phyloP scores from a whole-genome alignment of 2,329 filamentous ascomycete genomes.

The Basipetospora sp. region DNA sequence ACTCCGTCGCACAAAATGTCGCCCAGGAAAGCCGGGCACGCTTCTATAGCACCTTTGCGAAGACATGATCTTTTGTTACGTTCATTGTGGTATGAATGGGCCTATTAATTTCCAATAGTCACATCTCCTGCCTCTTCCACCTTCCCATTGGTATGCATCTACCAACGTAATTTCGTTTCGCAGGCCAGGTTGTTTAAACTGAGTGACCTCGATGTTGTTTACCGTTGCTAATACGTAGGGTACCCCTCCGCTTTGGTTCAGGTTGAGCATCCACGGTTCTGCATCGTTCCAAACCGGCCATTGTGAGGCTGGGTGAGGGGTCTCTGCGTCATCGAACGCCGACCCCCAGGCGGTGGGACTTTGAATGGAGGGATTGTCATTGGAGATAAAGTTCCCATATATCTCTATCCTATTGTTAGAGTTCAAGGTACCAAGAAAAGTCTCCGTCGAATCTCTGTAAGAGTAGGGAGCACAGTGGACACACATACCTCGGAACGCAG shows the following conservation, averaged over 20 bases:
- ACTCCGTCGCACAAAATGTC: too few species aligned
- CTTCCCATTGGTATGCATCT: conserved; percentile 32
- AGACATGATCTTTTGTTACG: too few species aligned
- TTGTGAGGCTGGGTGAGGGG: conserved; percentile 6
- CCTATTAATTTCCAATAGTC: conserved; percentile 24
- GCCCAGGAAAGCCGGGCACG: too few species aligned
- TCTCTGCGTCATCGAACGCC: conserved; percentile 14
- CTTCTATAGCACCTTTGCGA: too few species aligned
- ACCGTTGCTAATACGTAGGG: conserved; percentile 11
- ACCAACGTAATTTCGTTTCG: conserved; percentile 25
- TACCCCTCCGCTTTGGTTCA: conserved; percentile 31
- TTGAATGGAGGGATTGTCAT: conserved; percentile 25
- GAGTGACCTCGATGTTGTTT: conserved; percentile 9
- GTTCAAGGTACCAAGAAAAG: neutral
- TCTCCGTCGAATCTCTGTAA: conserved; percentile 14
- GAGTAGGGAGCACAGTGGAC: conserved; percentile 15
- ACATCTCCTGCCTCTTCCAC: conserved; percentile 28
- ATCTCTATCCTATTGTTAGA: conserved; percentile 11
- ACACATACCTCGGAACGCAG: conserved; percentile 4
- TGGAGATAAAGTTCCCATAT: conserved; percentile 32
- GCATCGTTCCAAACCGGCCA: conserved; percentile 23
- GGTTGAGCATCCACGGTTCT: conserved; percentile 24
- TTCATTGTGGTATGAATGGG: neutral
- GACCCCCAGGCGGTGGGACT: conserved; percentile 13
- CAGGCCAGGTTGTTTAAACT: conserved; percentile 14